Conservation (phyloP, 2,329 filamentous ascomycete genomes). For the Trichoderma hamatum region DNA sequence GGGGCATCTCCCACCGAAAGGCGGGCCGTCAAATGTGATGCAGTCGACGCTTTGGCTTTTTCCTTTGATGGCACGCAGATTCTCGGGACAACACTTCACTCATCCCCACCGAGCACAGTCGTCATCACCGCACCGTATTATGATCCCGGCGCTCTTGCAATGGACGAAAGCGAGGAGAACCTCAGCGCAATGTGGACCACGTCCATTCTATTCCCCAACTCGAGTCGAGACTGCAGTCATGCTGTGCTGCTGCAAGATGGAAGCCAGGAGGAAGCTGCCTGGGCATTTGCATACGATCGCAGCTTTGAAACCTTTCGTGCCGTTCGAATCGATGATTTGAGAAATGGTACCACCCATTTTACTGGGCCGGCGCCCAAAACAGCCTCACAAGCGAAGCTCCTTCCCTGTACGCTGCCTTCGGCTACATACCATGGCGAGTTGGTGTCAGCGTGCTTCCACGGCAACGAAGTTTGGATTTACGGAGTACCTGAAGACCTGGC, state of each 20-base stretch:
- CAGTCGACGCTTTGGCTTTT: constrained; percentile 73
- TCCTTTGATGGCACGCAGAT: constrained; percentile 78
- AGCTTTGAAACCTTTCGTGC: constrained; percentile 78
- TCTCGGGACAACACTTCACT: constrained; percentile 71
- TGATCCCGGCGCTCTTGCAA: constrained; percentile 67
- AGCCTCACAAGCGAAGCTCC: constrained; percentile 57
- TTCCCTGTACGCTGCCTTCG: constrained; percentile 70
- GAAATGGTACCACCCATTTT: constrained; percentile 79
- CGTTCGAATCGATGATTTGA: constrained; percentile 72
- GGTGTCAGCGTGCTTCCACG: constrained; percentile 72
- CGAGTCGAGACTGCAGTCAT: constrained; percentile 77
- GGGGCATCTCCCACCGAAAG: constrained; percentile 67
- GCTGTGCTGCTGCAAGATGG: constrained; percentile 69
- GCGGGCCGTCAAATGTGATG: constrained; percentile 76
- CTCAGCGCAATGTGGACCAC: constrained; percentile 81
- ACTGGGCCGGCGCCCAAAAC: constrained; percentile 65
- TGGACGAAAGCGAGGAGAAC: constrained; percentile 68
- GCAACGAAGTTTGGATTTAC: constrained; percentile 76
- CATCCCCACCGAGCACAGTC: constrained; percentile 68
- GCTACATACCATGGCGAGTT: constrained; percentile 71
- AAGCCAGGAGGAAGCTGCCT: constrained; percentile 66
- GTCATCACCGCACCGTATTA: constrained; percentile 80
- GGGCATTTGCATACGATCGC: constrained; percentile 78
- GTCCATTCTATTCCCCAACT: constrained; percentile 81
- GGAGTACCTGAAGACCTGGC: constrained; percentile 75